Evolutionary conservation across 2,329 filamentous ascomycete genomes (phyloP), one percentile per base, ranked within the genome.

Genomic region (Endoconidiophora laricicola): DNA sequence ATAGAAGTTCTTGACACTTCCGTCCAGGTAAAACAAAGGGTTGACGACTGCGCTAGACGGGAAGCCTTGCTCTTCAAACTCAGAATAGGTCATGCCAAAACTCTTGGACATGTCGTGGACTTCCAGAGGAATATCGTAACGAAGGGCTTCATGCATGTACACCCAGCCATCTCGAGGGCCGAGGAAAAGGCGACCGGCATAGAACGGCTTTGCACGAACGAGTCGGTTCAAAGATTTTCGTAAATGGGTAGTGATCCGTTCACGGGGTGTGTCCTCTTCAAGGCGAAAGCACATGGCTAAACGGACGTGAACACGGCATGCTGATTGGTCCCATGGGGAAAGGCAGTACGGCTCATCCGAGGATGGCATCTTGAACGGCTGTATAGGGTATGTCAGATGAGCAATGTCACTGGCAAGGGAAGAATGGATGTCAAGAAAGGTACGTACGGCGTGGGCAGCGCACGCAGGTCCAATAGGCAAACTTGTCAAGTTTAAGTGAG

Each of bases 31-130:
- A 40, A 62, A 62, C 1, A 55, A 50, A 0, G 58, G 53, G 22
- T 58, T 57, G 14, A 64, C 59, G 53, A 63, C 64, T 0, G 56
- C 57, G 5, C 52, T 55, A 0, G 60, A 58, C 2, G 62, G 60
- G 49, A 64, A 65, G 4, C 55, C 57, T 20, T 55, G 55, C 0
- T 46, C 48, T 44, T 56, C 54, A 20, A 64, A 57, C 24, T 61
- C 56, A 2, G 52, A 48, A 44, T 61, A 65, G 1, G 54, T 57
- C 20, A 52, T 55, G 9, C 50, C 54, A 22, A 63, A 60, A 2
- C 49, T 46, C 2, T 51, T 44, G 5, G 53, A 33, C 10, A 57
- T 54, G 40, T 59, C 54, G 18, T 49, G 40, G 1, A 57, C 50
- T 9, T 55, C 52, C 12, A 60, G 56, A 1, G 57, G 57, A n/a